These are phyloP conservation scores for Mycena kentingensis DNA, from an alignment of 768 basidiomycete species.

Conservation along the genomic window DNA sequence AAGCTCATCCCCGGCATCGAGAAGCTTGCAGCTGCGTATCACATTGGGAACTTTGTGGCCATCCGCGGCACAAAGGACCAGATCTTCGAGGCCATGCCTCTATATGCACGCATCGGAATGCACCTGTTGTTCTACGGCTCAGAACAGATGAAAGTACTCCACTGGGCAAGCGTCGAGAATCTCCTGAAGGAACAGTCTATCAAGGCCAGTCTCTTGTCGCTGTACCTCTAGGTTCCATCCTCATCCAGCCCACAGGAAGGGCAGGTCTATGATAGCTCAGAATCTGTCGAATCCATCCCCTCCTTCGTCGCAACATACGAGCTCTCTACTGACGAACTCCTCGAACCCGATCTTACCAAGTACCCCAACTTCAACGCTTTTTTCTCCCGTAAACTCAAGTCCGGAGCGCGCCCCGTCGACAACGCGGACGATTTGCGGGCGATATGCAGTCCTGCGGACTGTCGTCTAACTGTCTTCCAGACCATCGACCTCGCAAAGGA, in stretches of 20 bases:
- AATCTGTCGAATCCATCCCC: constrained; percentile 52
- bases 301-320: constrained; percentile 59
- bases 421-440: constrained; percentile 50
- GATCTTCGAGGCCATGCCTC: constrained; percentile 75
- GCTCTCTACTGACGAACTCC: constrained; percentile 59
- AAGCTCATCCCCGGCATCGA: constrained; percentile 58
- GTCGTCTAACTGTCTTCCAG: constrained; percentile 68
- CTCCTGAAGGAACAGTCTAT: constrained; percentile 57
- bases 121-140: constrained; percentile 70
- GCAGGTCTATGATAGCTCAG: constrained; percentile 53
- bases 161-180: constrained; percentile 48
- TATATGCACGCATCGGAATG: constrained; percentile 73
- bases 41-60: constrained; percentile 61
- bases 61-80: constrained; percentile 49
- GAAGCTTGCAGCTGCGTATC: constrained; percentile 51
- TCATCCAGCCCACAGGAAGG: constrained; percentile 44
- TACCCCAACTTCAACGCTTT: constrained; percentile 80
- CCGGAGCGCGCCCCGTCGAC: constrained; percentile 62
- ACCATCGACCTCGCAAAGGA: constrained; percentile 58
- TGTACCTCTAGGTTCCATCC: neutral
- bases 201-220: constrained; percentile 35
- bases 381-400: constrained; percentile 64
- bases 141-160: constrained; percentile 50
- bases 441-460: constrained; percentile 72
- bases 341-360: constrained; percentile 58